These are phyloP conservation scores for Cadophora malorum DNA, from an alignment of 2,329 filamentous ascomycete species.

Conservation along the genomic window DNA sequence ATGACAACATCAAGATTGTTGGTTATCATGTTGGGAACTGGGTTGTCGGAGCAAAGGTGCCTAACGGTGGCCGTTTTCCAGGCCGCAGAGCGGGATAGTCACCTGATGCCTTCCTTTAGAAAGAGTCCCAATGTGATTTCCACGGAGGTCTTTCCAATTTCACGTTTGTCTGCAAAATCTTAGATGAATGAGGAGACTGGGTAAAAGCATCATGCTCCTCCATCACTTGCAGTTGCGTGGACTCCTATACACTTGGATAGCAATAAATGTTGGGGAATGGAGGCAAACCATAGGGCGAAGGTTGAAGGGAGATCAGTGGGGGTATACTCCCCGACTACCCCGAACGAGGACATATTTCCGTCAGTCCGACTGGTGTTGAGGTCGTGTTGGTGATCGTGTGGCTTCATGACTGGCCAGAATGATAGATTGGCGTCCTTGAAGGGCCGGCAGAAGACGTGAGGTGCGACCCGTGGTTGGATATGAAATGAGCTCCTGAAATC, in stretches of 20 bases:
- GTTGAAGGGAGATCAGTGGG: conserved; percentile 2
- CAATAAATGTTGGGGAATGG: conserved; percentile 14
- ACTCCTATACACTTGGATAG: not conserved
- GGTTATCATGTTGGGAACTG: not conserved
- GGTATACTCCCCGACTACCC: conserved; percentile 1
- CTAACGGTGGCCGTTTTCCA: not conserved
- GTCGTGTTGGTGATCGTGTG: not conserved
- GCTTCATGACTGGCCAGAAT: conserved; percentile 12
- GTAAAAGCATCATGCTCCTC: conserved; percentile 1
- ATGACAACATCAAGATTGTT: not conserved
- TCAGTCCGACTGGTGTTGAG: conserved; percentile 12
- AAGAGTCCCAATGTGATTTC: not conserved
- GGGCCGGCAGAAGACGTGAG: conserved; percentile 13
- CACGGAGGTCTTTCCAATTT: conserved; percentile 14
- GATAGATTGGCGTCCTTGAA: conserved; percentile 13
- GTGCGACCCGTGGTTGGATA: conserved; percentile 15
- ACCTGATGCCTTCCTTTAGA: conserved; percentile 10
- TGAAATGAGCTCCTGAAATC: conserved; percentile 4
- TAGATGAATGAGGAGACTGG: conserved; percentile 16
- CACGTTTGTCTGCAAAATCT: conserved; percentile 1
- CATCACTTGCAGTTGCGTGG: conserved; percentile 11
- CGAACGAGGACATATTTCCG: not conserved
- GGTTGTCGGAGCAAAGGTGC: conserved; percentile 1
- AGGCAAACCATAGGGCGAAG: conserved; percentile 8
- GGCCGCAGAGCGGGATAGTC: conserved; percentile 11